These are phyloP conservation scores for Nicotiana otophora DNA, from an alignment of 257 asterid genomes.

Conservation along the genomic window DNA sequence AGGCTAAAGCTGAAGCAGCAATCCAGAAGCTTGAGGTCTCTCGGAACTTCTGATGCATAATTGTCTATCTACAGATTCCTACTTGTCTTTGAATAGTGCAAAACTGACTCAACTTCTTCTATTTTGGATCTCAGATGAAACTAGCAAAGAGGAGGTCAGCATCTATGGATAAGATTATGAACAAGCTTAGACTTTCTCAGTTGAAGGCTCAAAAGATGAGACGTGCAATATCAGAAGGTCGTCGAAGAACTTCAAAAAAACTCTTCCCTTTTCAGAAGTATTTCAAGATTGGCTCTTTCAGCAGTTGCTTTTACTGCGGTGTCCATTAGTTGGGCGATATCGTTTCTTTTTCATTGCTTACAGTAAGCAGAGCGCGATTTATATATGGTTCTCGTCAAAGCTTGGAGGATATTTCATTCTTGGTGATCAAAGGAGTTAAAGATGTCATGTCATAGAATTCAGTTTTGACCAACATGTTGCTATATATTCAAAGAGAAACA, in stretches of 20 bases:
- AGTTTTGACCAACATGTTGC: background rate
- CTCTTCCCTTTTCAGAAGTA: conserved; percentile 21
- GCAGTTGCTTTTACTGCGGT: conserved; percentile 32
- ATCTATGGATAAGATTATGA: conserved; percentile 52
- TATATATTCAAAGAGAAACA: background rate
- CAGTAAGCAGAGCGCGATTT: background rate
- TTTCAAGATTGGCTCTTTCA: conserved; percentile 26
- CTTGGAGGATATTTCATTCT: background rate
- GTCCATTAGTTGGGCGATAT: background rate
- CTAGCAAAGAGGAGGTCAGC: conserved; percentile 54
- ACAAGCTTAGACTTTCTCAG: conserved; percentile 42
- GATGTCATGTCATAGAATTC: background rate
- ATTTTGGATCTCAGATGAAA: conserved; percentile 39
- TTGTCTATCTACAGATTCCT: background rate
- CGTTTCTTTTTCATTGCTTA: background rate
- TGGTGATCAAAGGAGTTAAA: background rate
- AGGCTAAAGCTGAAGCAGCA: conserved; percentile 73
- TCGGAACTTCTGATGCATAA: background rate
- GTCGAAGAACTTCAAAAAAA: conserved; percentile 11
- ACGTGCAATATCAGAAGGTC: conserved; percentile 18
- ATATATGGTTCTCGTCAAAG: background rate
- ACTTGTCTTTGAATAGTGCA: background rate
- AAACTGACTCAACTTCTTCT: background rate
- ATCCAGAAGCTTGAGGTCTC: conserved; percentile 56
- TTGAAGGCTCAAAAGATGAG: conserved; percentile 49